A percentile compares a stretch with the other conserved stretches of the same genome.
Evolutionary conservation across 306 rosid species (phyloP).

Genomic region (Cercis canadensis): DNA sequence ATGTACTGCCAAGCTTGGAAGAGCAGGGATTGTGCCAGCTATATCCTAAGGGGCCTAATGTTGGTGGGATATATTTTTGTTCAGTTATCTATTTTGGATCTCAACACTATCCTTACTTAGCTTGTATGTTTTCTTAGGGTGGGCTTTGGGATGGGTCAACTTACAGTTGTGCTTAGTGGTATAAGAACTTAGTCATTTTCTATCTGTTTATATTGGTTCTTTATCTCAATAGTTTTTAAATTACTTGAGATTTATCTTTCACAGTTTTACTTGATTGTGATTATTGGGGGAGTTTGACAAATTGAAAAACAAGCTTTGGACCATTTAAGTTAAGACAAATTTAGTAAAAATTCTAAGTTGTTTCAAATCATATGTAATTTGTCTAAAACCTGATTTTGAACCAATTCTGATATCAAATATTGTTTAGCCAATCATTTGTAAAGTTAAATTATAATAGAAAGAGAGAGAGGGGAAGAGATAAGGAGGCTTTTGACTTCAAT

Average conservation of each 20-base stretch:
- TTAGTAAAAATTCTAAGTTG: no score
- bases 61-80: constrained; percentile 59
- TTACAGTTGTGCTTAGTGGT: background rate
- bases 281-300: no score
- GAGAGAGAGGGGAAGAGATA: no score
- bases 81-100: constrained; percentile 1
- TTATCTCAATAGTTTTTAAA: constrained; percentile 11
- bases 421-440: no score
- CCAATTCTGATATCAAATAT: no score
- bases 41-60: constrained; percentile 76
- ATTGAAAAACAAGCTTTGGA: no score
- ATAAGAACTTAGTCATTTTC: no score
- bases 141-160: constrained; percentile 4
- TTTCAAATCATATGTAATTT: no score
- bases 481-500: no score
- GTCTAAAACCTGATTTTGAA: no score
- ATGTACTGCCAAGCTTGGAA: constrained; percentile 81
- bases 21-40: constrained; percentile 94
- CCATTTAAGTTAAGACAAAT: no score
- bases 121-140: constrained; percentile 2
- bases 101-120: background rate
- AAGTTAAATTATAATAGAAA: no score
- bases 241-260: constrained; percentile 1
- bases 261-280: constrained; percentile 6
- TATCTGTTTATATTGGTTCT: constrained; percentile 1